Evolutionary conservation across 495 filamentous ascomycete species (phyloP).

Genomic region (Trichoderma gamsii): DNA sequence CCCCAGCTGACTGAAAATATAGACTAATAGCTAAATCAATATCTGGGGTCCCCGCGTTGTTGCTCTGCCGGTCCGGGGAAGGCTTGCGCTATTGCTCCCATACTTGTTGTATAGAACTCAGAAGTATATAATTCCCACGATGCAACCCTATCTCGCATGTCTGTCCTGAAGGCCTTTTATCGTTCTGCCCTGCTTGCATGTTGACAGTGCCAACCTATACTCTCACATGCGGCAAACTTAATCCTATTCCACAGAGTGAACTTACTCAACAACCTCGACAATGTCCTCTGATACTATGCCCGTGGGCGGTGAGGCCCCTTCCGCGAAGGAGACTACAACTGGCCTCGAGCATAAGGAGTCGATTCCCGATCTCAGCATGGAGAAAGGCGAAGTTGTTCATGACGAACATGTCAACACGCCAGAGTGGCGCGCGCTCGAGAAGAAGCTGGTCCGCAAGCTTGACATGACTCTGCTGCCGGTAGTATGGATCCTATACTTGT

Average conservation of each 20-base stretch:
- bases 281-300: background rate
- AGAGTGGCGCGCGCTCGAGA: slow-evolving; percentile 27
- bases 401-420: background rate
- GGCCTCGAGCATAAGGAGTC: background rate
- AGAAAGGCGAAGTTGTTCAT: background rate
- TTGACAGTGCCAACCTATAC: background rate
- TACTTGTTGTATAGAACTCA: background rate
- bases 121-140: background rate
- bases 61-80: background rate
- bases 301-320: background rate
- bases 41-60: slow-evolving; percentile 6
- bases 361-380: background rate
- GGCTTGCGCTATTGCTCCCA: background rate
- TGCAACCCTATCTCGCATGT: background rate
- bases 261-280: background rate
- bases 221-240: background rate
- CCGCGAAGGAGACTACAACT: background rate
- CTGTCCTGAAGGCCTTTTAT: background rate
- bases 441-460: slow-evolving; percentile 54
- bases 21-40: background rate
- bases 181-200: background rate
- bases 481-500: slow-evolving; percentile 53
- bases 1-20: background rate
- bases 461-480: slow-evolving; percentile 58
- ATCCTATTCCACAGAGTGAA: background rate